phyloP scores from a whole-genome alignment of 805 yeast genomes.

The Candida boleticola region DNA sequence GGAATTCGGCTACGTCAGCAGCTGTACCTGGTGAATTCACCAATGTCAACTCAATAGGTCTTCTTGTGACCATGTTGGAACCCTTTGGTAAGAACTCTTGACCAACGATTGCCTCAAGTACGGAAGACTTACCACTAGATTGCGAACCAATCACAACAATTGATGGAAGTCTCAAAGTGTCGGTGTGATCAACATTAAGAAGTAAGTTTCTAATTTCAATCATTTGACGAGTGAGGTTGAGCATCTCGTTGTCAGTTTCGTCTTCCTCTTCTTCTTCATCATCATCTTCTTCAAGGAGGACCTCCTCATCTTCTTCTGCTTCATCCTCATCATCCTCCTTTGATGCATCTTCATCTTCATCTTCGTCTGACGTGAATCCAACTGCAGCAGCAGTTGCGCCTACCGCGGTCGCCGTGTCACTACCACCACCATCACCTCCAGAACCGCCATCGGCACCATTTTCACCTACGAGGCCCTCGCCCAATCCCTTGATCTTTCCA shows the following conservation, averaged over 20 bases:
- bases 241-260: constrained; percentile 73
- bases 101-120: constrained; percentile 95
- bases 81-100: constrained; percentile 97
- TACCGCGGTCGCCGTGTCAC: constrained; percentile 37
- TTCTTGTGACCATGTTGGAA: constrained; percentile 94
- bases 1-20: constrained; percentile 89
- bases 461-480: constrained; percentile 16
- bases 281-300: constrained; percentile 41
- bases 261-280: constrained; percentile 47
- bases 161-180: constrained; percentile 81
- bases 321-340: constrained; percentile 34
- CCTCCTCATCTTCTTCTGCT: constrained; percentile 49
- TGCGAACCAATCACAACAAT: constrained; percentile 98
- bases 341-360: constrained; percentile 16
- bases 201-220: constrained; percentile 87
- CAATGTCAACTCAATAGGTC: constrained; percentile 93
- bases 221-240: constrained; percentile 91
- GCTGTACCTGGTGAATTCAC: constrained; percentile 81
- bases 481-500: constrained; percentile 42
- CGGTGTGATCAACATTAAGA: constrained; percentile 70
- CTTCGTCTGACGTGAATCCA: constrained; percentile 31
- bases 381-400: constrained; percentile 59
- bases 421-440: constrained; percentile 29
- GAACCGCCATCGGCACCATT: constrained; percentile 27
- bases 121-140: constrained; percentile 96